Base-by-base conservation (phyloP, 2,329 filamentous ascomycete species). In the Penicillium corylophilum region DNA sequence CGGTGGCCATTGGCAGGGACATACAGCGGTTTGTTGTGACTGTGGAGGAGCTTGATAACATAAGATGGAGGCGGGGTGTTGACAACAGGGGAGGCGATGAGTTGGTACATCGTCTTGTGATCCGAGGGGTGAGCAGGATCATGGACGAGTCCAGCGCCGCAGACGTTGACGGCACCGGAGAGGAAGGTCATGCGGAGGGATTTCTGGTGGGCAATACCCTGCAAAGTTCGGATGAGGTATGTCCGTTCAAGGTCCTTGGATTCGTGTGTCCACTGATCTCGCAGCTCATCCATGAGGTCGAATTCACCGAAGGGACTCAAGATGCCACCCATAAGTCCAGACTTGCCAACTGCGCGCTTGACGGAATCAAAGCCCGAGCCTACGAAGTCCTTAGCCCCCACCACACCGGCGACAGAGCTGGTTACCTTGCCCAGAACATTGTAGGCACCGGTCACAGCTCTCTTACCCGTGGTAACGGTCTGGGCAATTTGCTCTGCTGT, bases 31-130 rank as follows among this genome's bases (percentile, higher is more conserved):
- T 93, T 94, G 75, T 92, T 93, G 78, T 88, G 94, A 54, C 69
- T 67, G 79, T 97, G 91, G n/a, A 99, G 85, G 66, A 99, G 82
- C 71, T 95, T 95, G 62, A 97, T 81, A 38, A 97, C 86, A 74
- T 96, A 96, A 60, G 82, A 83, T 43, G 87, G 83, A 2, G 90
- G 88, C 0, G 94, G 93, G 0, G 89, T 88, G 42, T 95, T 95
- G 48, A 97, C 93, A 54, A 99, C 90, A 6, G 91, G 86, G 3
- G 91, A 92, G 1, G 92, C 87, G 69, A 97, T 96, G 70, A 99
- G 82, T 72, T 99, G 94, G 76, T 97, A 99, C 93, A 99, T 99
- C 24, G 94, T 96, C 76, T 97, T 99, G 80, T 97, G 91, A 72
- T 97, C 91, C 35, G 84, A 85, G 0, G 93, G 93, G 69, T 94